Percentiles rank a stretch among this genome's conserved stretches.
These are phyloP conservation scores for Mycena metata DNA, from an alignment of 768 basidiomycete genomes.

Conservation along the genomic window DNA sequence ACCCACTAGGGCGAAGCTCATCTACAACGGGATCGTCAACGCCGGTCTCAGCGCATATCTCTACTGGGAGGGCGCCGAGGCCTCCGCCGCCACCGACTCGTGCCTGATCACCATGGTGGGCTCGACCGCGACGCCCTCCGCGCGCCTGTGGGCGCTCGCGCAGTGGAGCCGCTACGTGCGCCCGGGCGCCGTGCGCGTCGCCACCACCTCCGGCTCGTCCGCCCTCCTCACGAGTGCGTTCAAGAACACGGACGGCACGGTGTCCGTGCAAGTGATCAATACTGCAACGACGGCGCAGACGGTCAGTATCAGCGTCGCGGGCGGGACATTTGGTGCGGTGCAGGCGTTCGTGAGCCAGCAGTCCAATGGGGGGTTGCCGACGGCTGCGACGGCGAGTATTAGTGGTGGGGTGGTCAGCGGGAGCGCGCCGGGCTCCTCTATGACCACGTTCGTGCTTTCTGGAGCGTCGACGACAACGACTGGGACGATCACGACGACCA, in stretches of 20 bases:
- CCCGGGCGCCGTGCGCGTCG: conserved; percentile 33
- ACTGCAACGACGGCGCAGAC: too few relatives aligned
- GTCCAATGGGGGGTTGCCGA: too few relatives aligned
- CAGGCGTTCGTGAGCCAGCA: too few relatives aligned
- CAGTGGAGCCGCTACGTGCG: conserved; percentile 33
- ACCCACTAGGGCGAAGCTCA: conserved; percentile 26
- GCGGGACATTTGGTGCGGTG: too few relatives aligned
- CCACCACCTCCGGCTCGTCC: conserved; percentile 8
- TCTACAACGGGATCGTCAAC: conserved; percentile 31
- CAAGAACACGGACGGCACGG: too few relatives aligned
- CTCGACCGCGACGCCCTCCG: conserved; percentile 19
- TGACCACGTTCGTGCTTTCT: too few relatives aligned
- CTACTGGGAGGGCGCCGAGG: conserved; percentile 32
- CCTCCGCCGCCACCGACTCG: conserved; percentile 24
- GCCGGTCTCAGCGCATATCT: conserved; percentile 25
- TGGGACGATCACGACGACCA: too few relatives aligned
- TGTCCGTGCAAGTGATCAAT: not conserved
- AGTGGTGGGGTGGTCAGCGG: too few relatives aligned
- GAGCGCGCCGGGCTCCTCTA: too few relatives aligned
- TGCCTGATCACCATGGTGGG: conserved; percentile 23
- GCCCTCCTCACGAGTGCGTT: not conserved
- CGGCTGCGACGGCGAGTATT: too few relatives aligned
- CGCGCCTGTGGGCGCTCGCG: conserved; percentile 34
- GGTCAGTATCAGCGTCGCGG: too few relatives aligned
- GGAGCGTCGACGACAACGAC: too few relatives aligned